These are phyloP conservation scores for Pseudonitzschia pungens DNA, from an alignment of 108 stramenopile species.

Conservation along the genomic window DNA sequence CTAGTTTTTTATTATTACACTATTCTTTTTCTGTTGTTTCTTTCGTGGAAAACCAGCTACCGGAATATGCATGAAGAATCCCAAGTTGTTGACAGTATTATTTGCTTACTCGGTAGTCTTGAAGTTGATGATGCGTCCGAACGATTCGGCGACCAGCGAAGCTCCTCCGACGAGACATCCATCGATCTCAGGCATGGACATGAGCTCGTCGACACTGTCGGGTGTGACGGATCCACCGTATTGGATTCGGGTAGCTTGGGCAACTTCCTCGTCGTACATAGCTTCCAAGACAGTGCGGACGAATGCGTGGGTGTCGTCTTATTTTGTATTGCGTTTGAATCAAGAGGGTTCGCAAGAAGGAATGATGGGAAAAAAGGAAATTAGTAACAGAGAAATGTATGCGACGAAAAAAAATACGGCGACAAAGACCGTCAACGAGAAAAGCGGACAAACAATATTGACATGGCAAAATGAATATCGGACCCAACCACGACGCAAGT, in stretches of 20 bases:
- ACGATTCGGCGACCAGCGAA: constrained; percentile 82
- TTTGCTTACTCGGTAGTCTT: constrained; percentile 10
- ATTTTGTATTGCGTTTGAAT: no score
- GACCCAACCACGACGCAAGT: no score
- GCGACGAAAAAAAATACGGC: background rate
- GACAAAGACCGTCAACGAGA: background rate
- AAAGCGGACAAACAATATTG: background rate
- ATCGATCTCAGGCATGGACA: constrained; percentile 94
- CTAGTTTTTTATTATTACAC: no score
- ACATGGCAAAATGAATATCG: no score
- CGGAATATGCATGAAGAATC: no score
- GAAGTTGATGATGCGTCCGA: constrained; percentile 92
- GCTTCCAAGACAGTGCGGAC: constrained; percentile 74
- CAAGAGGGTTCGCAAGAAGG: background rate
- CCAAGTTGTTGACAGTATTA: no score
- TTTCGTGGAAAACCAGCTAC: no score
- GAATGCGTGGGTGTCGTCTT: constrained; percentile 73
- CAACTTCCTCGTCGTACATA: constrained; percentile 80
- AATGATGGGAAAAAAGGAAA: no score
- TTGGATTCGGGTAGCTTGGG: constrained; percentile 78
- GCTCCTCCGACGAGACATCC: constrained; percentile 97
- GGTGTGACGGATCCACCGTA: constrained; percentile 95
- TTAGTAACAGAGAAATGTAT: no score
- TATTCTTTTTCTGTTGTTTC: no score
- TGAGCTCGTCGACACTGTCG: constrained; percentile 90